Evolutionary conservation across 2,329 filamentous ascomycete genomes (phyloP), one percentile per base, ranked within the genome.

Genomic region (Fusarium citri): DNA sequence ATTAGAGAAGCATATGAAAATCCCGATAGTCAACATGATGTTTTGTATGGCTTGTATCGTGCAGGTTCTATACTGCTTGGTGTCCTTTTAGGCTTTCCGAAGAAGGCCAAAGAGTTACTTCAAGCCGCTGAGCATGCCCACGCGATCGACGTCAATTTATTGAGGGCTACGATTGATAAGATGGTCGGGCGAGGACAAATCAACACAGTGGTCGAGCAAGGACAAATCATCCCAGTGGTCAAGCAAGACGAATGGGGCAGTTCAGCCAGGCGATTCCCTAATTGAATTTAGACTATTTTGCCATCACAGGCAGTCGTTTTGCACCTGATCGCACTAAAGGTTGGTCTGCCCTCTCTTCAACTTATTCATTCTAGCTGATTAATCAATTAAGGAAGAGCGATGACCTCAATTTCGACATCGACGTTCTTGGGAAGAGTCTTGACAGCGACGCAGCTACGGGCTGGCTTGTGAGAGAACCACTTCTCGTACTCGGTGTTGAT

Each of bases 401-500:
- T 92, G 79, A 90, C 92, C 86, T 97, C 94, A 78, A 97, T 96
- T 86, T 97, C 94, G 25, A 97, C 90, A 64, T 94, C 90, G 43
- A 94, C 94, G 59, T 90, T 90, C 86, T 94, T 94, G 66, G 94
- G 94, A 70, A 97, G 87, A 74, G 92, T 89, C 86, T 96, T 94
- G 71, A 97, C 94, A 8, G 94, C 94, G 56, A 97, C 93, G 78
- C 94, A 97, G 83, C 91, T 94, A 73, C 93, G 88, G n/a, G 93
- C 92, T 22, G 94, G 94, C 87, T 94, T 94, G 83, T 93, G 91
- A 64, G 86, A 82, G 81, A 95, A 94, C 86, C 90, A 94, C 82
- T 94, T 91, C 80, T 90, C 91, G 80, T 96, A 97, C 77, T 93
- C 91, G 72, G 86, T 86, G 82, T 97, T 97, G 92, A 97, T 94